These are phyloP conservation scores for Stagonosporopsis tanaceti DNA, from an alignment of 2,329 filamentous ascomycete species.

Conservation along the genomic window DNA sequence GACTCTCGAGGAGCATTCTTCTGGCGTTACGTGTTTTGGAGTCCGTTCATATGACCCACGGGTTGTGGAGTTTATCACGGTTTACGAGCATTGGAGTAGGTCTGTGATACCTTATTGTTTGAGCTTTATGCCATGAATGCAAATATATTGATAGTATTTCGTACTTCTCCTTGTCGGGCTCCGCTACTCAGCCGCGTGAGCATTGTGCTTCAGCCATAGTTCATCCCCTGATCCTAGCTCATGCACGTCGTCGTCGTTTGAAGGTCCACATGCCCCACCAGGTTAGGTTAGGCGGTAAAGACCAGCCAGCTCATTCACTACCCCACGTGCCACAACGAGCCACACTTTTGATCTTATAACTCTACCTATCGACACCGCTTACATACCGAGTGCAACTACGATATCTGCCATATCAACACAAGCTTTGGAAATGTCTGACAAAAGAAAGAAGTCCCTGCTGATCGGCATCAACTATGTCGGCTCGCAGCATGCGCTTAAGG, in stretches of 20 bases:
- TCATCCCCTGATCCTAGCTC: conserved; percentile 2
- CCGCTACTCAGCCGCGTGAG: conserved; percentile 2
- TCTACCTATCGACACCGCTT: neutral
- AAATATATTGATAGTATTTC: neutral
- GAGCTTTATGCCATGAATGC: neutral
- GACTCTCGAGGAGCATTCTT: conserved; percentile 9
- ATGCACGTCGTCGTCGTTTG: conserved; percentile 7
- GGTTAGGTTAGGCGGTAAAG: conserved; percentile 17
- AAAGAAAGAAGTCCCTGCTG: conserved; percentile 57
- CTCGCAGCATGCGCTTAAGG: conserved; percentile 54
- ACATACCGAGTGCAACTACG: neutral
- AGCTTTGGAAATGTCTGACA: conserved; percentile 27
- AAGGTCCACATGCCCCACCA: conserved; percentile 19
- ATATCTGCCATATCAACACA: neutral
- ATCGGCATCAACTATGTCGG: conserved; percentile 63
- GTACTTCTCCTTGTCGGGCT: neutral
- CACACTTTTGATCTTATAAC: conserved; percentile 5
- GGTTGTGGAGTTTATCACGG: conserved; percentile 26
- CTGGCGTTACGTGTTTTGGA: conserved; percentile 24
- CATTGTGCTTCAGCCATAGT: neutral
- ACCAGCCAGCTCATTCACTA: conserved; percentile 31
- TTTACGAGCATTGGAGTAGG: conserved; percentile 22
- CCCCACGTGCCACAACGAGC: conserved; percentile 28
- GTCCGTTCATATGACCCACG: conserved; percentile 17
- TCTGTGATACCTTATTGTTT: conserved; percentile 27